Conservation (phyloP, 768 basidiomycete genomes). For the Gloeostereum incarnatum region DNA sequence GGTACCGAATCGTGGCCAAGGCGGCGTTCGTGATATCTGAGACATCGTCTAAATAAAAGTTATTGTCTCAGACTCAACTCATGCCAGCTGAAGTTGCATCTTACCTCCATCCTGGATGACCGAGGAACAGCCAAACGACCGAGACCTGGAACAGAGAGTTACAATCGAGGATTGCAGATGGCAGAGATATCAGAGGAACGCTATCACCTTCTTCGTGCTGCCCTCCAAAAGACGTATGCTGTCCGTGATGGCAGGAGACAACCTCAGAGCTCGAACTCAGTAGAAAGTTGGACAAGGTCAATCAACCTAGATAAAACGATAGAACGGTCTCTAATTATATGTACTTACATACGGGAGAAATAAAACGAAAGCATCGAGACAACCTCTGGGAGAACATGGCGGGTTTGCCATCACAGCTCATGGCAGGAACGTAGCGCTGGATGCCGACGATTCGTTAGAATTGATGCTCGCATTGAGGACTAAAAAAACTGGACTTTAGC, state of each 20-base stretch:
- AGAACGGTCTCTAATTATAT: too few species aligned
- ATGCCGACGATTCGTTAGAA: too few species aligned
- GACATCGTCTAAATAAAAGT: too few species aligned
- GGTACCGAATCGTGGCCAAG: too few species aligned
- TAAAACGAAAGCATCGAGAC: neutral
- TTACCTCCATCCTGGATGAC: too few species aligned
- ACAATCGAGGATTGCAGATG: conserved; percentile 3
- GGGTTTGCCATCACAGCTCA: neutral
- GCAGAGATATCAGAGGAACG: conserved; percentile 1
- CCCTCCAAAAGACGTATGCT: conserved; percentile 3
- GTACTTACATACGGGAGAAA: neutral
- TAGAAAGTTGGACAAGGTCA: too few species aligned
- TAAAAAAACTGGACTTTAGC: too few species aligned
- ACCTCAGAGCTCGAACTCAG: conserved; percentile 3
- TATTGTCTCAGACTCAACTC: too few species aligned
- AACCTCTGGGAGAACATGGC: neutral
- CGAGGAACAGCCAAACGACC: conserved; percentile 1
- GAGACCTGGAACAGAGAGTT: conserved; percentile 1
- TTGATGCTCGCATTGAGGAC: too few species aligned
- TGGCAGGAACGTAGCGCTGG: neutral
- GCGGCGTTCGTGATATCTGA: too few species aligned
- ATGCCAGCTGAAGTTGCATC: too few species aligned
- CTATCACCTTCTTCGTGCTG: conserved; percentile 7
- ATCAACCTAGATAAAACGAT: too few species aligned
- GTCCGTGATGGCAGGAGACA: conserved; percentile 1